phyloP scores from a whole-genome alignment of 1,284 basidiomycete genomes.

The Microbotryomycetes sp. region DNA sequence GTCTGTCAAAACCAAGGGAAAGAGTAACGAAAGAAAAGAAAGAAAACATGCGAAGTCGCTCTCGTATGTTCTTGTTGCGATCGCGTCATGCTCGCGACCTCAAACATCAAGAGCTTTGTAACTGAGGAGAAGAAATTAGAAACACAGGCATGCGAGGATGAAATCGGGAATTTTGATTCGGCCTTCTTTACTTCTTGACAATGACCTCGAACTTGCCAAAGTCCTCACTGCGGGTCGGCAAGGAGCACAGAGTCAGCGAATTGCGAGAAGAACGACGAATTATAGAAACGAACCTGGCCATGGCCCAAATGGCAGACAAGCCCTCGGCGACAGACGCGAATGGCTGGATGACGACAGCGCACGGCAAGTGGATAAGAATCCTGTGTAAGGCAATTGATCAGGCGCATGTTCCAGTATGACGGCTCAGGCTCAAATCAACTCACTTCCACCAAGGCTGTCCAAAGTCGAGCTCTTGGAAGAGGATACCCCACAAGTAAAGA shows the following conservation, averaged over 20 bases:
- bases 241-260: too few relatives aligned
- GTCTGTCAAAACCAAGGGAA: background rate
- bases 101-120: too few relatives aligned
- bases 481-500: slow-evolving; percentile 40
- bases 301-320: slow-evolving; percentile 43
- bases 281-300: too few relatives aligned
- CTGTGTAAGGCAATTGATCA: too few relatives aligned
- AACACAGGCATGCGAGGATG: slow-evolving; percentile 3
- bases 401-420: background rate
- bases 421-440: background rate
- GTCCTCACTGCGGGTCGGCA: too few relatives aligned
- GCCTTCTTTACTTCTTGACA: slow-evolving; percentile 25
- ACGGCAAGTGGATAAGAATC: slow-evolving; percentile 38
- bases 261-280: too few relatives aligned
- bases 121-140: slow-evolving; percentile 6
- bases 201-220: slow-evolving; percentile 34
- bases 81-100: too few relatives aligned
- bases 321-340: slow-evolving; percentile 45
- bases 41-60: too few relatives aligned
- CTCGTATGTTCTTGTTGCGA: too few relatives aligned
- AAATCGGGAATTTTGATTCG: too few relatives aligned
- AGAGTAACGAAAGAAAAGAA: background rate
- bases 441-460: slow-evolving; percentile 42
- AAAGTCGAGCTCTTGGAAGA: slow-evolving; percentile 42
- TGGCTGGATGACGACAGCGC: slow-evolving; percentile 40